Percentiles rank a stretch among this genome's conserved stretches.
Conservation (phyloP, 2,329 filamentous ascomycete genomes). For the Aspergillus arachidicola region DNA sequence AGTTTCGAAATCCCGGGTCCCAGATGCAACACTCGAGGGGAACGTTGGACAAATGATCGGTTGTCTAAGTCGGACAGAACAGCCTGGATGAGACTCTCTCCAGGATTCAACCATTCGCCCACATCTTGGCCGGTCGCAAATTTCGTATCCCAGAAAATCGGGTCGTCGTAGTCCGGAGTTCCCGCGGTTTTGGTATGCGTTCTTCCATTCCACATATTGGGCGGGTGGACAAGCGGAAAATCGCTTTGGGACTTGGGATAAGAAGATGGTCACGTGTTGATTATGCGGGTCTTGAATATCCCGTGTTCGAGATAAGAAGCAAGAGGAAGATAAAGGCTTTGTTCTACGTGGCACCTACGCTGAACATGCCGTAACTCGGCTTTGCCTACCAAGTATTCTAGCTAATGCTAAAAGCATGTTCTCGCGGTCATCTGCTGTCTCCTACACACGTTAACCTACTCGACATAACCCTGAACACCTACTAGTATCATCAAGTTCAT, state of each 20-base stretch:
- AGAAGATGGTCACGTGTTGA: background rate
- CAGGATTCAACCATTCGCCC: constrained; percentile 42
- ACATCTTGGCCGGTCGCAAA: constrained; percentile 41
- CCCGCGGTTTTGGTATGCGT: constrained; percentile 25
- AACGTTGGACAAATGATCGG: constrained; percentile 4
- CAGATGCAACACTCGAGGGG: constrained; percentile 35
- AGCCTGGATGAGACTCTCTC: constrained; percentile 33
- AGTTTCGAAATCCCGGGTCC: constrained; percentile 39
- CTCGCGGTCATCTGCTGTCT: no score
- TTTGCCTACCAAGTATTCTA: no score
- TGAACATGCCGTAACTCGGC: no score
- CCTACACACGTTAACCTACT: no score
- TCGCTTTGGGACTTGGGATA: background rate
- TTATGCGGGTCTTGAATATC: no score
- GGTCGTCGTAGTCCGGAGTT: constrained; percentile 38
- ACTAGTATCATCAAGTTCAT: no score
- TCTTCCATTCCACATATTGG: constrained; percentile 20
- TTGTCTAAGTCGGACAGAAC: constrained; percentile 29
- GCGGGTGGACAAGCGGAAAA: background rate
- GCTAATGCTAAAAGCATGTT: no score
- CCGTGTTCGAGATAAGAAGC: no score
- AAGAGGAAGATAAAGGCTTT: no score
- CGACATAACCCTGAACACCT: no score
- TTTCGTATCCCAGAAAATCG: constrained; percentile 36
- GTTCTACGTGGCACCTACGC: no score